These are phyloP conservation scores for Lignosus rhinocerotis DNA, from an alignment of 1,284 basidiomycete genomes.

Conservation along the genomic window DNA sequence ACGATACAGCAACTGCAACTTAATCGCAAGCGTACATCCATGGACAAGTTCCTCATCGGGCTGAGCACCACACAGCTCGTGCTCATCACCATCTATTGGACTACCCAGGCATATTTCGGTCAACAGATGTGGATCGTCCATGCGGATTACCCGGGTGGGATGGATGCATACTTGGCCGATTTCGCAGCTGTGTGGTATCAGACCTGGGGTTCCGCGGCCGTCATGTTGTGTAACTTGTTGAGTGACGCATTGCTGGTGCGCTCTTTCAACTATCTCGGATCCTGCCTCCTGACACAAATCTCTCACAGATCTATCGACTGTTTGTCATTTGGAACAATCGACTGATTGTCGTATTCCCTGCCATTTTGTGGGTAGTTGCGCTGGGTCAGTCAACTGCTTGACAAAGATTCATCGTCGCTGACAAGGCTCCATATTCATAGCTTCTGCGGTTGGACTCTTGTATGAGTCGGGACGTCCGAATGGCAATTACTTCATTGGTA, in stretches of 20 bases:
- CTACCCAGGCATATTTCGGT: conserved; percentile 16
- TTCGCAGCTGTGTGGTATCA: conserved; percentile 22
- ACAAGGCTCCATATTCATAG: not conserved
- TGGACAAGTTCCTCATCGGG: conserved; percentile 14
- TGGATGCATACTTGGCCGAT: conserved; percentile 9
- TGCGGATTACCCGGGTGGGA: conserved; percentile 19
- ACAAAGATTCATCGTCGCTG: not conserved
- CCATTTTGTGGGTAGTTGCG: conserved; percentile 17
- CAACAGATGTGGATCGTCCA: conserved; percentile 23
- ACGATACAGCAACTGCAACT: conserved; percentile 8
- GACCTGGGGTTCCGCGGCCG: conserved; percentile 13
- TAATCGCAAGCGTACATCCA: not conserved
- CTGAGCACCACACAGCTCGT: conserved; percentile 17
- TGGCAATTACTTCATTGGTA: conserved; percentile 23
- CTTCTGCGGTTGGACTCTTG: conserved; percentile 16
- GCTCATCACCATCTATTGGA: conserved; percentile 18
- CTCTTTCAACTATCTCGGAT: not conserved
- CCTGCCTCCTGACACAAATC: not conserved
- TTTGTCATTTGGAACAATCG: conserved; percentile 22
- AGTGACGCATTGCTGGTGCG: conserved; percentile 19
- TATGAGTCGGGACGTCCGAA: conserved; percentile 22
- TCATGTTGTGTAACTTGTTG: conserved; percentile 13
- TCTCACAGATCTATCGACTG: conserved; percentile 17
- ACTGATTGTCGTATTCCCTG: conserved; percentile 15
- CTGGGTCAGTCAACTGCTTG: conserved; percentile 8